These are phyloP conservation scores for Boletus sp. DNA, from an alignment of 1,284 basidiomycete genomes.

Conservation along the genomic window DNA sequence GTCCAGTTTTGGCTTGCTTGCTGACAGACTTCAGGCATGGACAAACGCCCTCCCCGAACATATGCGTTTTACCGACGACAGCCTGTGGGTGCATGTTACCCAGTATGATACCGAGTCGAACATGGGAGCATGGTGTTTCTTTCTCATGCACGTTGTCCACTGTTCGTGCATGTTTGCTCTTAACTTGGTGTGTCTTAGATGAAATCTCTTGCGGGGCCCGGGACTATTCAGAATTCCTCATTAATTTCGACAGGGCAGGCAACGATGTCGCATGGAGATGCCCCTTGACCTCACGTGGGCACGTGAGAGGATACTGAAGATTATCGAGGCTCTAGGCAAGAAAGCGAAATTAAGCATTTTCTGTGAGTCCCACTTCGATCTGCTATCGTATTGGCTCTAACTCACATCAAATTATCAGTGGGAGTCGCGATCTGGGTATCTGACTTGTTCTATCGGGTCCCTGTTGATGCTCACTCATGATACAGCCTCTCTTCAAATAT, in stretches of 20 bases:
- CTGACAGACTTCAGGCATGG: constrained; percentile 50
- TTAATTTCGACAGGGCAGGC: constrained; percentile 26
- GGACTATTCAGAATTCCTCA: background rate
- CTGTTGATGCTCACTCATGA: constrained; percentile 13
- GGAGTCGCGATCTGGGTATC: constrained; percentile 62
- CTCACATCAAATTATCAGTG: constrained; percentile 40
- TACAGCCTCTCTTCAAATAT: constrained; percentile 63
- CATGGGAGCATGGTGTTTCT: constrained; percentile 73
- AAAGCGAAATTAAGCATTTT: constrained; percentile 65
- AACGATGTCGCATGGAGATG: constrained; percentile 30
- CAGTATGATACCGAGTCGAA: constrained; percentile 77
- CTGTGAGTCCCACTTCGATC: constrained; percentile 43
- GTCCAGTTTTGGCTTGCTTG: background rate
- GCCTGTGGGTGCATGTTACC: constrained; percentile 59
- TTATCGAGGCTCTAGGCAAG: constrained; percentile 57
- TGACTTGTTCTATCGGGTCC: constrained; percentile 3
- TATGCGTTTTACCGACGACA: constrained; percentile 64
- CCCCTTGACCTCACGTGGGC: constrained; percentile 45
- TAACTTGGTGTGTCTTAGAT: constrained; percentile 47
- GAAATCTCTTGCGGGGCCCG: background rate
- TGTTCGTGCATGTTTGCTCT: constrained; percentile 63
- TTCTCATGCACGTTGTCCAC: constrained; percentile 65
- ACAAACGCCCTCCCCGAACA: constrained; percentile 57
- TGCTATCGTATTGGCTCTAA: background rate
- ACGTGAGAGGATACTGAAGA: constrained; percentile 50